Percentiles rank a stretch among this genome's conserved stretches.
Conservation (phyloP, 177 flowering plant genomes). For the Vitis hybrid region DNA sequence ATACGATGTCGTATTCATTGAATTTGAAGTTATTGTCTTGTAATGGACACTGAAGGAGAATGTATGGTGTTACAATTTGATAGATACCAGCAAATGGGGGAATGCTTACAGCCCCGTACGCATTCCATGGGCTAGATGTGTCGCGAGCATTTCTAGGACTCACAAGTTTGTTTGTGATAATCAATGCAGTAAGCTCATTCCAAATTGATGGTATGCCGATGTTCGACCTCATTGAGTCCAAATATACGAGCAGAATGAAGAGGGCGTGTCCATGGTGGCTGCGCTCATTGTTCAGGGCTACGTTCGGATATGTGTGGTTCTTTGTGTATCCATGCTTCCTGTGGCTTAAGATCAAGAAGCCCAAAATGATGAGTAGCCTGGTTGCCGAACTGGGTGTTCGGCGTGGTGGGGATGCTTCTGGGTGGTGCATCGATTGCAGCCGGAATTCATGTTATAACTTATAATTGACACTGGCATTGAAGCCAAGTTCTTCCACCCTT, state of each 20-base stretch:
- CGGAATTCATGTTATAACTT: background rate
- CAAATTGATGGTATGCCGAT: conserved; percentile 55
- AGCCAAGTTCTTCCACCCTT: conserved; percentile 65
- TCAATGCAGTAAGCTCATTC: conserved; percentile 40
- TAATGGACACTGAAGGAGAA: no score
- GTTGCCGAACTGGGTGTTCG: conserved; percentile 59
- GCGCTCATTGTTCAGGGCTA: conserved; percentile 21
- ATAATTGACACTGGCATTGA: conserved; percentile 35
- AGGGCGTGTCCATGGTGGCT: conserved; percentile 39
- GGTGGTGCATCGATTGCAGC: conserved; percentile 29
- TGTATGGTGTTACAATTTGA: background rate
- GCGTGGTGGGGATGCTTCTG: conserved; percentile 42
- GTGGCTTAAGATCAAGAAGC: conserved; percentile 70
- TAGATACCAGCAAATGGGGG: conserved; percentile 41
- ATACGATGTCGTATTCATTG: no score
- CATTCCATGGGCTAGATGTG: conserved; percentile 19
- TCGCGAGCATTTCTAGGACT: conserved; percentile 22
- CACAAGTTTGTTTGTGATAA: conserved; percentile 29
- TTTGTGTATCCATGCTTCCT: conserved; percentile 74
- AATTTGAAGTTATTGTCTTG: no score
- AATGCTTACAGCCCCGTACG: conserved; percentile 29
- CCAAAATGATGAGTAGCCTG: conserved; percentile 40
- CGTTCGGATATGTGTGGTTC: conserved; percentile 36
- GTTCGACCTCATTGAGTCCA: conserved; percentile 37
- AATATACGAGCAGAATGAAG: no score